Evolutionary conservation across 148 eudicot species (phyloP).

Genomic region (Tetragonia tetragonoides): DNA sequence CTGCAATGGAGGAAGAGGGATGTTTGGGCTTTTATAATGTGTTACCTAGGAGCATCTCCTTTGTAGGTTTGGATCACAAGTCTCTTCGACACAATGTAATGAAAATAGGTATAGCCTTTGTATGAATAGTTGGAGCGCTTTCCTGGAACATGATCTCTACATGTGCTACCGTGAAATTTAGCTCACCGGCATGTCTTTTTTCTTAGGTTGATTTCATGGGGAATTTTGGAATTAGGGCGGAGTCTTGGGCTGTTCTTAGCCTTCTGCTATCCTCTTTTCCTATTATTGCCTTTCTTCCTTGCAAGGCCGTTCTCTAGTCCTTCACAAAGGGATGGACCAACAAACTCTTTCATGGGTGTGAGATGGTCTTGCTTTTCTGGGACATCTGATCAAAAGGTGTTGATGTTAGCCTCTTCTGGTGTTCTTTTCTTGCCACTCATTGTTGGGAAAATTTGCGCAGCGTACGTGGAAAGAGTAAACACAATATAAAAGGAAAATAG

Average conservation of each 20-base stretch:
- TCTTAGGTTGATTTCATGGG: background rate
- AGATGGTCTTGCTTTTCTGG: background rate
- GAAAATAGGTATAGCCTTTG: background rate
- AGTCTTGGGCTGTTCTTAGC: background rate
- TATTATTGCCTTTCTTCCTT: background rate
- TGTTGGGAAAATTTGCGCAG: no score
- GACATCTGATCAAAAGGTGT: background rate
- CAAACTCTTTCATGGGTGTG: background rate
- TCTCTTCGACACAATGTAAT: background rate
- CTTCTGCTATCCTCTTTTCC: background rate
- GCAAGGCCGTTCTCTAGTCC: no score
- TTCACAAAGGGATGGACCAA: background rate
- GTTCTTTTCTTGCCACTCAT: background rate
- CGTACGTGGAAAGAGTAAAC: no score
- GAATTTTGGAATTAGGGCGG: background rate
- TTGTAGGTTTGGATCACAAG: background rate
- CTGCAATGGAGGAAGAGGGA: background rate
- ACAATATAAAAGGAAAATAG: no score
- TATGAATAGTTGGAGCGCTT: background rate
- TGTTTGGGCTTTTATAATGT: background rate
- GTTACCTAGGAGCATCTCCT: background rate
- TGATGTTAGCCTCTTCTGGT: background rate
- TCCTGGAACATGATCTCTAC: background rate
- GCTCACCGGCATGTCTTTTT: background rate
- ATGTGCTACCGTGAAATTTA: background rate